These are phyloP conservation scores for Rhinocladiella similis DNA, from an alignment of 2,329 filamentous ascomycete genomes.

Conservation along the genomic window DNA sequence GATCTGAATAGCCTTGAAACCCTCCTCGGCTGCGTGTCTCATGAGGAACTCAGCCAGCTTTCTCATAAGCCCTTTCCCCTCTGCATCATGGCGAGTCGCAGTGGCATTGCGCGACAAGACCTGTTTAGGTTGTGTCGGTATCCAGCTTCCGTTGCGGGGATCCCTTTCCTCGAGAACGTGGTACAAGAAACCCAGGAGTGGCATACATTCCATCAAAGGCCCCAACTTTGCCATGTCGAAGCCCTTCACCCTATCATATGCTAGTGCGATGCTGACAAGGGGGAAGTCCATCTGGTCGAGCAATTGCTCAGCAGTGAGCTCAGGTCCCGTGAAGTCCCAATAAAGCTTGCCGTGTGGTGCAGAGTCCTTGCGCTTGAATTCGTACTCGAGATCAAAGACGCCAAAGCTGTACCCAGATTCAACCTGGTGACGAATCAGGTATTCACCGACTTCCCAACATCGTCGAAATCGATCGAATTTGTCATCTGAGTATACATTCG, in stretches of 20 bases:
- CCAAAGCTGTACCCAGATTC: slow-evolving; percentile 37
- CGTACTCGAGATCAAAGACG: slow-evolving; percentile 42
- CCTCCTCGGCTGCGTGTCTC: slow-evolving; percentile 35
- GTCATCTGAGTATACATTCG: slow-evolving; percentile 17
- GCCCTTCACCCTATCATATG: slow-evolving; percentile 35
- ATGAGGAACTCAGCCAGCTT: slow-evolving; percentile 39
- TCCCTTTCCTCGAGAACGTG: slow-evolving; percentile 15
- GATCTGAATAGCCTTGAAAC: slow-evolving; percentile 39
- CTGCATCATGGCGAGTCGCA: slow-evolving; percentile 38
- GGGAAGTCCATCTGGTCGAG: slow-evolving; percentile 41
- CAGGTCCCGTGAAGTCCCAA: slow-evolving; percentile 21
- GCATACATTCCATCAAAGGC: slow-evolving; percentile 27
- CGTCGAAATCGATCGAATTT: slow-evolving; percentile 8
- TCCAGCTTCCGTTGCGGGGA: slow-evolving; percentile 31
- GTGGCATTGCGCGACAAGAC: slow-evolving; percentile 41
- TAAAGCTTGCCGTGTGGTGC: slow-evolving; percentile 28
- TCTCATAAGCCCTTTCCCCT: slow-evolving; percentile 37
- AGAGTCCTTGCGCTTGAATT: slow-evolving; percentile 36
- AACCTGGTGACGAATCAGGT: slow-evolving; percentile 38
- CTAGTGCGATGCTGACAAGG: slow-evolving; percentile 38
- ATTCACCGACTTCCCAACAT: slow-evolving; percentile 18
- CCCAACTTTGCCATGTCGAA: slow-evolving; percentile 16
- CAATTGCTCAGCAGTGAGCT: slow-evolving; percentile 15
- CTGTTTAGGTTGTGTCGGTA: slow-evolving; percentile 31
- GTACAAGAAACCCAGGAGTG: slow-evolving; percentile 16